Conservation (phyloP, 768 basidiomycete genomes). For the Boletus speciosus region DNA sequence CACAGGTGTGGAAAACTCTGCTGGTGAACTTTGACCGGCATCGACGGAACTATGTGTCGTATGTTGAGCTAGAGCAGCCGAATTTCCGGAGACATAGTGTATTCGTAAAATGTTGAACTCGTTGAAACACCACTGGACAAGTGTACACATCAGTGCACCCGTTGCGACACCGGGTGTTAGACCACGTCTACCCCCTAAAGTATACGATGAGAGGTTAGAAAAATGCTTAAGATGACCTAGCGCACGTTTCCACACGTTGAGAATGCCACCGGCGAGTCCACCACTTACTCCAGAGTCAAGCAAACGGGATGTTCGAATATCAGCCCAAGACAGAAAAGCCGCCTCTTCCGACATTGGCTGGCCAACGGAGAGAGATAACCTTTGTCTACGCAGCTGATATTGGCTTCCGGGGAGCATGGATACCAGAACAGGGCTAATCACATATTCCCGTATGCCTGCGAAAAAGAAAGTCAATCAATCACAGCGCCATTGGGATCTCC, state of each 20-base stretch:
- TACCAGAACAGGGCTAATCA: constrained; percentile 61
- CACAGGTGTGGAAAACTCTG: constrained; percentile 1
- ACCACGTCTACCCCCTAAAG: constrained; percentile 57
- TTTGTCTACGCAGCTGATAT: constrained; percentile 41
- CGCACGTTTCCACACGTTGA: constrained; percentile 58
- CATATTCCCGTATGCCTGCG: constrained; percentile 71
- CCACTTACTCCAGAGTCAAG: constrained; percentile 77
- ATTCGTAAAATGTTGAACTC: constrained; percentile 61
- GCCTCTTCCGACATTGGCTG: constrained; percentile 13
- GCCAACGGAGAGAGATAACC: constrained; percentile 21
- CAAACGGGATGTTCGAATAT: constrained; percentile 56
- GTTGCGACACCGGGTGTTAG: constrained; percentile 59
- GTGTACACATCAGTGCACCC: constrained; percentile 52
- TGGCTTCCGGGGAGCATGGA: constrained; percentile 43
- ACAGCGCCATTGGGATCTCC: background rate
- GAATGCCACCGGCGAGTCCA: constrained; percentile 57
- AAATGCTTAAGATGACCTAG: background rate
- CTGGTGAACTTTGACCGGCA: background rate
- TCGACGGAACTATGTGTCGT: background rate
- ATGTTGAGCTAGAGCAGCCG: background rate
- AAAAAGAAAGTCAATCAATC: background rate
- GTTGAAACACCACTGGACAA: constrained; percentile 69
- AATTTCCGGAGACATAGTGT: constrained; percentile 45
- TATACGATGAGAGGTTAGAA: constrained; percentile 4
- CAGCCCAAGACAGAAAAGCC: constrained; percentile 39